Percentiles rank a stretch among this genome's conserved stretches.
phyloP scores from a whole-genome alignment of 768 basidiomycete species.

The Daedaleopsis nitida region DNA sequence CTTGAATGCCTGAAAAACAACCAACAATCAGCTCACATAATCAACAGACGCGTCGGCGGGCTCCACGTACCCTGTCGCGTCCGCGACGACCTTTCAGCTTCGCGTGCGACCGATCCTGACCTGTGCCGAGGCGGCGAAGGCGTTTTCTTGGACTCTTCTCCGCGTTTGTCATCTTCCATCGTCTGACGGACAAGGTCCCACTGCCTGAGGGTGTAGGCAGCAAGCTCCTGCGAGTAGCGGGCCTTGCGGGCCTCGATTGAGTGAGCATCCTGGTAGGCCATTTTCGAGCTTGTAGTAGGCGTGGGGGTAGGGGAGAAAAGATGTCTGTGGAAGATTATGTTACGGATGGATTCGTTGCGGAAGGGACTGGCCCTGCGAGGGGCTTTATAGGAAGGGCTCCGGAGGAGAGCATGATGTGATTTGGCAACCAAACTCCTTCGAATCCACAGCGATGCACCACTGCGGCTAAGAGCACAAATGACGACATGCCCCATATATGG shows the following conservation, averaged over 20 bases:
- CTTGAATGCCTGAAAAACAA: constrained; percentile 26
- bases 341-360: neutral
- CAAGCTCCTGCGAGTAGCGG: constrained; percentile 40
- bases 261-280: constrained; percentile 15
- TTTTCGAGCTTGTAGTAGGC: constrained; percentile 2
- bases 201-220: constrained; percentile 41
- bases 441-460: constrained; percentile 21
- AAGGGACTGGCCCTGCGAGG: neutral
- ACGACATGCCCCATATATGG: constrained; percentile 24
- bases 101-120: constrained; percentile 1
- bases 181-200: constrained; percentile 35
- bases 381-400: constrained; percentile 8
- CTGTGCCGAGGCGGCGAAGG: constrained; percentile 8
- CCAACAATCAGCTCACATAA: constrained; percentile 6
- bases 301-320: neutral
- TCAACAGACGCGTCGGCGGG: no score
- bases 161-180: constrained; percentile 17
- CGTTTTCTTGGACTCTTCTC: constrained; percentile 11
- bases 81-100: constrained; percentile 10
- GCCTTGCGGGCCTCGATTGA: constrained; percentile 34
- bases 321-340: neutral
- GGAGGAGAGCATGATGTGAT: constrained; percentile 20
- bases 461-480: constrained; percentile 10
- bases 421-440: constrained; percentile 18
- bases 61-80: constrained; percentile 18